phyloP scores from a whole-genome alignment of 2,329 filamentous ascomycete species.

The Ceratocystis diversiconidia region DNA sequence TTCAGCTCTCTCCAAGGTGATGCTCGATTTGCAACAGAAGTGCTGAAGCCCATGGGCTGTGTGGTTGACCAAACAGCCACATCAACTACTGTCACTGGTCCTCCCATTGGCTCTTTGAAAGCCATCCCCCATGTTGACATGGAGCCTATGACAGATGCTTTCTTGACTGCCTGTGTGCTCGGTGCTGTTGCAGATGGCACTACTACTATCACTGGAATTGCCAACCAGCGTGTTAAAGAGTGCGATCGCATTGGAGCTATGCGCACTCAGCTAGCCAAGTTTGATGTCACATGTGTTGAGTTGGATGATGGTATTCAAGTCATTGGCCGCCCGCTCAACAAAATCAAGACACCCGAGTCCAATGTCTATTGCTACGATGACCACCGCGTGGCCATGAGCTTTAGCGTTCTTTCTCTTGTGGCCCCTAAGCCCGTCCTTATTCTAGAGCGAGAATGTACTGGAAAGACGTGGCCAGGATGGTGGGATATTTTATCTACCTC shows the following conservation, averaged over 20 bases:
- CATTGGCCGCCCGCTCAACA: slow-evolving; percentile 35
- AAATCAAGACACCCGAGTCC: slow-evolving; percentile 41
- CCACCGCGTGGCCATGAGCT: slow-evolving; percentile 96
- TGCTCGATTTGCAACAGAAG: slow-evolving; percentile 81
- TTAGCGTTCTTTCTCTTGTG: slow-evolving; percentile 70
- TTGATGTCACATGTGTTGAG: slow-evolving; percentile 73
- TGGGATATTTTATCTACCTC: slow-evolving; percentile 76
- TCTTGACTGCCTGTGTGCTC: slow-evolving; percentile 84
- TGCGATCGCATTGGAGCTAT: slow-evolving; percentile 94
- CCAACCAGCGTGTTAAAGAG: slow-evolving; percentile 95
- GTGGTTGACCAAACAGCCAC: slow-evolving; percentile 67
- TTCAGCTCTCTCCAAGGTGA: slow-evolving; percentile 86
- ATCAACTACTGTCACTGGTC: slow-evolving; percentile 87
- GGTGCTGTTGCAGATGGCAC: slow-evolving; percentile 74
- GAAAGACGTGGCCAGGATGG: slow-evolving; percentile 98
- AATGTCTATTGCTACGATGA: slow-evolving; percentile 91
- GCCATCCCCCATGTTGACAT: slow-evolving; percentile 79
- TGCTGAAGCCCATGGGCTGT: slow-evolving; percentile 88
- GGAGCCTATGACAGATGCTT: slow-evolving; percentile 98
- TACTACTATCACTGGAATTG: slow-evolving; percentile 84
- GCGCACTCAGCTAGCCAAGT: slow-evolving; percentile 88
- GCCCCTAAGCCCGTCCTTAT: slow-evolving; percentile 60
- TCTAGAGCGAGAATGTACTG: slow-evolving; percentile 80
- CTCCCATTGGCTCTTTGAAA: slow-evolving; percentile 56
- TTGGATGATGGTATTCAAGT: slow-evolving; percentile 88